Evolutionary conservation across 805 yeast species (phyloP).

Genomic region (Hanseniaspora meyeri): DNA sequence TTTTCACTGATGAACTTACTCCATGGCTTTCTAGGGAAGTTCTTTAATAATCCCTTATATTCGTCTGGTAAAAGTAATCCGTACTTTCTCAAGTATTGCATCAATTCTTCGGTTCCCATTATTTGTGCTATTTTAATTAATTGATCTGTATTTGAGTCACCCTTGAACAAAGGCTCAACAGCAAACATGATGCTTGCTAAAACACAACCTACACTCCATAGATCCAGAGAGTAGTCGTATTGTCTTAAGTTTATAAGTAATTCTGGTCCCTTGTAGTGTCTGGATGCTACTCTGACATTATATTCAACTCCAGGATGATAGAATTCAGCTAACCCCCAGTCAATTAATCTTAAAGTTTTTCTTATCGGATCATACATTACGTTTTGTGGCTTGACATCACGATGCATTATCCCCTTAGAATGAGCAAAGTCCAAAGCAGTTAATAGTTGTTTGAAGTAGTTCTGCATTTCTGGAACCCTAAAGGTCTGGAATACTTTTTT

Average conservation of each 20-base stretch:
- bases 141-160: constrained; percentile 83
- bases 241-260: constrained; percentile 66
- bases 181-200: constrained; percentile 78
- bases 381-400: constrained; percentile 90
- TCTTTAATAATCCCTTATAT: constrained; percentile 61
- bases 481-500: constrained; percentile 75
- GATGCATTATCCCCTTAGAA: constrained; percentile 87
- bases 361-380: constrained; percentile 76
- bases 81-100: constrained; percentile 55
- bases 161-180: constrained; percentile 87
- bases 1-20: constrained; percentile 43
- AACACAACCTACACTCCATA: constrained; percentile 90
- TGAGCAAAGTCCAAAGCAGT: constrained; percentile 79
- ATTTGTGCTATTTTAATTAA: constrained; percentile 80
- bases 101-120: constrained; percentile 68
- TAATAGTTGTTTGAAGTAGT: constrained; percentile 70
- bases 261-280: constrained; percentile 89
- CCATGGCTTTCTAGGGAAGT: constrained; percentile 59
- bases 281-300: constrained; percentile 82
- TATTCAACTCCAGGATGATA: constrained; percentile 83
- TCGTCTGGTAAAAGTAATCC: constrained; percentile 59
- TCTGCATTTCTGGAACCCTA: constrained; percentile 60
- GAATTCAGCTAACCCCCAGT: constrained; percentile 92
- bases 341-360: constrained; percentile 59
- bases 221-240: constrained; percentile 78